phyloP scores from a whole-genome alignment of 352 stramenopile genomes.

The Globisporangium spinosum region DNA sequence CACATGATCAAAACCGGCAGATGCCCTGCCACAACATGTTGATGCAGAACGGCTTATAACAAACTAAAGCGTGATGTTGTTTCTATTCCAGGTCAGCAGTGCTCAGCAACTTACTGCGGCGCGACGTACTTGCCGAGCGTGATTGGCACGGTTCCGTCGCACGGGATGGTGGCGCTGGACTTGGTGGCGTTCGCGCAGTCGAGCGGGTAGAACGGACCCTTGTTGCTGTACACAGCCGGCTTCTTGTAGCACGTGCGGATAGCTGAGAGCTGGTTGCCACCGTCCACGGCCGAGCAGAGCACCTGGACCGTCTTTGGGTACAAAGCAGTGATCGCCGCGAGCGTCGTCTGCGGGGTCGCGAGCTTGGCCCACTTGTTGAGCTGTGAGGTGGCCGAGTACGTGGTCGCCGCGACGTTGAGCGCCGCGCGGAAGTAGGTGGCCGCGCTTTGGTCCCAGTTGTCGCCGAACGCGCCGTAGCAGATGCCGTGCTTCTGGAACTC shows the following conservation, averaged over 20 bases:
- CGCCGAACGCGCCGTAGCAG: conserved; percentile 68
- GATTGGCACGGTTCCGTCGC: conserved; percentile 11
- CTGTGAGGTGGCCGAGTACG: conserved; percentile 40
- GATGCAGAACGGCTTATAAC: not conserved
- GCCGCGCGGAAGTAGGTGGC: conserved; percentile 69
- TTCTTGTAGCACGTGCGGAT: conserved; percentile 70
- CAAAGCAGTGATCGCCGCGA: conserved; percentile 40
- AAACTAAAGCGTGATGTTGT: not conserved
- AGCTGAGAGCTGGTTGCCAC: conserved; percentile 59
- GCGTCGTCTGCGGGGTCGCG: conserved; percentile 21
- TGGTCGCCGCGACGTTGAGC: conserved; percentile 40
- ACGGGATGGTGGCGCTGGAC: conserved; percentile 7
- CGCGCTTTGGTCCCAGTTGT: conserved; percentile 53
- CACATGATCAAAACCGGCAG: not conserved
- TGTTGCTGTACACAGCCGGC: conserved; percentile 12
- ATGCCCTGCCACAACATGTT: not conserved
- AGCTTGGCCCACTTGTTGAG: conserved; percentile 51
- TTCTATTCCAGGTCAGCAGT: not conserved
- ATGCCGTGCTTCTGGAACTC: conserved; percentile 87
- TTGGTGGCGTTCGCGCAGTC: conserved; percentile 20
- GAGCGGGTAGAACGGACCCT: conserved; percentile 13
- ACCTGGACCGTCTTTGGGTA: conserved; percentile 64
- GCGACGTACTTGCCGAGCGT: conserved; percentile 19
- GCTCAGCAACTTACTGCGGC: conserved; percentile 9
- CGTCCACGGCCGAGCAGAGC: conserved; percentile 54